phyloP scores from a whole-genome alignment of 2,329 filamentous ascomycete species.

The Phaeosphaeriaceae sp. region DNA sequence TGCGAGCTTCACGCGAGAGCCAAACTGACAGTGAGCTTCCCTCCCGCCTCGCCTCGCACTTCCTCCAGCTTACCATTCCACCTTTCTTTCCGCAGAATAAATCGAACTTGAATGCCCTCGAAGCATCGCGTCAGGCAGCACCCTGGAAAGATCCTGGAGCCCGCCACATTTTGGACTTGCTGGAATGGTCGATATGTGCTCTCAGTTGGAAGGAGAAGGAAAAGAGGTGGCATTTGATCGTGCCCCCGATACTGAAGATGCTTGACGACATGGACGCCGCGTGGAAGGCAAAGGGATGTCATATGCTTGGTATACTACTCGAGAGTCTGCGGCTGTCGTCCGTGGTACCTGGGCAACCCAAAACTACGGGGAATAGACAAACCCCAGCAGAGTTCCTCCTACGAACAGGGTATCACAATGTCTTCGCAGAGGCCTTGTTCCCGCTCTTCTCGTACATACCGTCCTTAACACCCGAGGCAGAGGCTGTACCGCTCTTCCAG shows the following conservation, averaged over 20 bases:
- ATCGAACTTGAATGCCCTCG: conserved; percentile 53
- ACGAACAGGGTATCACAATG: conserved; percentile 63
- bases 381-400: conserved; percentile 60
- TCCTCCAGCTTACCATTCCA: conserved; percentile 70
- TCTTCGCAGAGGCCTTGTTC: conserved; percentile 73
- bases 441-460: conserved; percentile 81
- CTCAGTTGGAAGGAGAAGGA: conserved; percentile 59
- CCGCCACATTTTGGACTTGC: conserved; percentile 61
- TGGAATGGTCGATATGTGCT: conserved; percentile 67
- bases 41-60: conserved; percentile 56
- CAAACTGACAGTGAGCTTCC: conserved; percentile 60
- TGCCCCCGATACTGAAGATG: conserved; percentile 73
- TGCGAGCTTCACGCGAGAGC: conserved; percentile 51
- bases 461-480: conserved; percentile 74
- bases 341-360: background rate
- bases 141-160: conserved; percentile 65
- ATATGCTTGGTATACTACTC: conserved; percentile 63
- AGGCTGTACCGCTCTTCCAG: conserved; percentile 70
- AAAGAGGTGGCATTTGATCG: conserved; percentile 70
- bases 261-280: conserved; percentile 67
- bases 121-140: conserved; percentile 62
- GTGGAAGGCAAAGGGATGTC: conserved; percentile 64
- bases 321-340: conserved; percentile 33
- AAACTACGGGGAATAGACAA: conserved; percentile 25
- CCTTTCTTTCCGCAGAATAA: conserved; percentile 65